These are phyloP conservation scores for Pachysandra terminalis DNA, from an alignment of 164 flowering plant genomes.

Conservation along the genomic window DNA sequence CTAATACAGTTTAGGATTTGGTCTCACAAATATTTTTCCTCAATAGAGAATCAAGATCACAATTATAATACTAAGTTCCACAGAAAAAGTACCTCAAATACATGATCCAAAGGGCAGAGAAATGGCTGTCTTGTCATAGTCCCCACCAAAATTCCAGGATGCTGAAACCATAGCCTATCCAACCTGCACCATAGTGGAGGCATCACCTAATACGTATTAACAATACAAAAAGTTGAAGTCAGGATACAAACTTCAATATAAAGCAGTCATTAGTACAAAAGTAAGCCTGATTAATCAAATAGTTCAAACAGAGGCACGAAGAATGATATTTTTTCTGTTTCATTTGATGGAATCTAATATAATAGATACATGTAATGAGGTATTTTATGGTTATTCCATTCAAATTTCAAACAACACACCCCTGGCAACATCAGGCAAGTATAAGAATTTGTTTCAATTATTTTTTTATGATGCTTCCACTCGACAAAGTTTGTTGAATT, in stretches of 20 bases:
- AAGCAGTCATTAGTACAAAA: neutral
- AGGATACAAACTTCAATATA: conserved; percentile 6
- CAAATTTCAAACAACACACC: too few species aligned
- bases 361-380: too few species aligned
- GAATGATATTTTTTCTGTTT: neutral
- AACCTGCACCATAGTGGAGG: conserved; percentile 99
- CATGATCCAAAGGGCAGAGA: conserved; percentile 96
- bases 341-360: too few species aligned
- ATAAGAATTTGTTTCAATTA: too few species aligned
- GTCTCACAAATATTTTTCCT: neutral
- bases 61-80: neutral
- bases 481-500: too few species aligned
- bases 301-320: neutral
- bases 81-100: conserved; percentile 74
- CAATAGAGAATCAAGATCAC: too few species aligned
- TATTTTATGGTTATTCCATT: too few species aligned
- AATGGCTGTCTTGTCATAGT: conserved; percentile 90
- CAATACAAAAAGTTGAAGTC: conserved; percentile 11
- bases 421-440: too few species aligned
- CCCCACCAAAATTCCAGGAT: conserved; percentile 86
- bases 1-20: neutral
- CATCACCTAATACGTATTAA: conserved; percentile 71
- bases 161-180: conserved; percentile 95
- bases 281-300: neutral
- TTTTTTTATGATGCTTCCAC: too few species aligned